Evolutionary conservation across 108 stramenopile genomes (phyloP), one percentile per base, ranked within the genome.

Genomic region (Parietichytrium sp.): DNA sequence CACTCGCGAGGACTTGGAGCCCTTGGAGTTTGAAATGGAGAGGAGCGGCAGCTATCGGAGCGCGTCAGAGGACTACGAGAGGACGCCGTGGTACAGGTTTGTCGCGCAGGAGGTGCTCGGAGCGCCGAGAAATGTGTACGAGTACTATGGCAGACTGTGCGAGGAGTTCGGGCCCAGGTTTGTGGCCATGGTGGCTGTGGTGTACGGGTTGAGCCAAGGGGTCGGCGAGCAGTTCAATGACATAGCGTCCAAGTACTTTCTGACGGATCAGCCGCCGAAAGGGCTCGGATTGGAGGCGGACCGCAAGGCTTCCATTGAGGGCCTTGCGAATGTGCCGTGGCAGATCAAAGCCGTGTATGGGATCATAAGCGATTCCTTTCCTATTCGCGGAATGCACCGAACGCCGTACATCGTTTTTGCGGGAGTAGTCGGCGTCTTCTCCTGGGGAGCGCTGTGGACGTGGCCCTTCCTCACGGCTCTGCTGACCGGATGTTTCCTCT

Each of bases 311-410:
- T 13, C 49, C 7, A 26, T 80, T 13, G 26, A 33, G 51, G 79
- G 79, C 4, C 53, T 80, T 27, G n/a, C 79, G 23, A 52, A 53
- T 42, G 51, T 80, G 29, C 79, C 79, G 8, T 80, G 79, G 79
- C 79, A 80, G 52, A 53, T 80, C 49, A 82, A 82, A 61, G 30
- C 81, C 48, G 26, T 82, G 31, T 82, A 82, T 29, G 81, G 81
- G 36, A 82, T 82, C 18, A 36, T 16, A 23, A 54, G 52, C 31
- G 81, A 82, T 3, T 25, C 38, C 4, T 72, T 61, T 20, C 25
- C 55, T 10, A 29, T 72, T 31, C 47, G 42, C 48, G 81, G 81
- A 29, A n/a, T 33, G 4, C 77, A 55, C 0, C 6, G 54, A 31
- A 61, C 26, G n/a, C 81, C 81, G 6, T 82, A 82, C 77, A 51